Percentiles rank a stretch among this genome's conserved stretches.
phyloP scores from a whole-genome alignment of 2,329 filamentous ascomycete species.

The Aspergillus udagawae region DNA sequence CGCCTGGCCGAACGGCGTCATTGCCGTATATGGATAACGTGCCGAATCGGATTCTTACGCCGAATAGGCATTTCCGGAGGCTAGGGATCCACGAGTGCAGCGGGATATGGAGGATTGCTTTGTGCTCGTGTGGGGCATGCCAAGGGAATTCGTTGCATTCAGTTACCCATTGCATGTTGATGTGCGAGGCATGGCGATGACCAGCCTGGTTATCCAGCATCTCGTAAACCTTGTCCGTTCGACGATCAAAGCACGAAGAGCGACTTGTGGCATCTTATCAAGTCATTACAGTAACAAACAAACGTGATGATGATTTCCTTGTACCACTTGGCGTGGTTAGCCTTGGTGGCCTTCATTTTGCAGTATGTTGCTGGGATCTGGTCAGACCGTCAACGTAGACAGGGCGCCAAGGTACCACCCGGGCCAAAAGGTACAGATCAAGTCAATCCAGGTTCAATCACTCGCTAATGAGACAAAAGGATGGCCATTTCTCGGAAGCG shows the following conservation, averaged over 20 bases:
- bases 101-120: background rate
- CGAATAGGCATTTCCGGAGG: background rate
- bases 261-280: background rate
- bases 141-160: background rate
- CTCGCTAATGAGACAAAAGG: background rate
- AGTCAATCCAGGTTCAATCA: background rate
- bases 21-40: background rate
- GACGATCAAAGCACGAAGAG: background rate
- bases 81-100: background rate
- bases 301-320: background rate
- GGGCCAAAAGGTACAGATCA: background rate
- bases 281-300: background rate
- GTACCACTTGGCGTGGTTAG: background rate
- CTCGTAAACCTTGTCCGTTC: background rate
- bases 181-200: background rate
- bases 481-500: background rate
- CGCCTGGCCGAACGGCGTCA: background rate
- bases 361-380: background rate
- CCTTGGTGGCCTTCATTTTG: background rate
- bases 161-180: background rate
- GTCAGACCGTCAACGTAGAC: background rate
- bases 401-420: background rate
- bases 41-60: background rate
- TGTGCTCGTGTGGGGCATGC: background rate
- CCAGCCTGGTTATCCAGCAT: background rate